These are phyloP conservation scores for Gaeumannomyces tritici DNA, from an alignment of 2,329 filamentous ascomycete species.

Conservation along the genomic window DNA sequence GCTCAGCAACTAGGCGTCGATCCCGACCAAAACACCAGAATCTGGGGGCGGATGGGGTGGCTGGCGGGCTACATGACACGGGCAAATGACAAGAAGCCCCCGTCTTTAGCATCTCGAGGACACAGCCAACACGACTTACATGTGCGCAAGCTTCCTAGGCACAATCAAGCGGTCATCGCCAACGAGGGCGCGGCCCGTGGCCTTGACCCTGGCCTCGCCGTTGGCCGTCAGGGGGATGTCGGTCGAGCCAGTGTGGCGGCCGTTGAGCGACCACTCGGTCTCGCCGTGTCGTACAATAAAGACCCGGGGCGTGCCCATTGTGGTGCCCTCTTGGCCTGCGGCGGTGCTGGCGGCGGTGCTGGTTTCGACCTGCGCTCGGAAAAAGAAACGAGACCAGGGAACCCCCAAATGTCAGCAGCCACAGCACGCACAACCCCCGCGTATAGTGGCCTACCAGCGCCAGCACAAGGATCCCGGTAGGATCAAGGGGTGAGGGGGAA, in stretches of 20 bases:
- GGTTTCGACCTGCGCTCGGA: neutral
- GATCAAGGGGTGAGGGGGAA: too few relatives aligned
- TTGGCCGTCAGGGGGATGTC: constrained; percentile 78
- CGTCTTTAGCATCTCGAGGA: too few relatives aligned
- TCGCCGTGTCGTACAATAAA: constrained; percentile 87
- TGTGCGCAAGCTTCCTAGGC: constrained; percentile 69
- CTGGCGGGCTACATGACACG: too few relatives aligned
- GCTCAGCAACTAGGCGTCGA: too few relatives aligned
- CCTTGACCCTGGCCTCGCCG: constrained; percentile 65
- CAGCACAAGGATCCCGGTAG: too few relatives aligned
- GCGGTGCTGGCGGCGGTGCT: neutral
- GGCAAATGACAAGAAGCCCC: too few relatives aligned
- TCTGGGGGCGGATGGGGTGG: too few relatives aligned
- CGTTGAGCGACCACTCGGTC: constrained; percentile 83
- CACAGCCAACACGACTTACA: constrained; percentile 42
- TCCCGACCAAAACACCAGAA: too few relatives aligned
- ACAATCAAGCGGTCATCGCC: constrained; percentile 79
- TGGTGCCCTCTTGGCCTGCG: constrained; percentile 3
- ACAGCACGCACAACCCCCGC: too few relatives aligned
- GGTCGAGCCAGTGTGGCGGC: constrained; percentile 73
- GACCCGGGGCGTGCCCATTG: constrained; percentile 53
- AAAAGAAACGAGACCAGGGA: too few relatives aligned
- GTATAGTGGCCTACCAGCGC: too few relatives aligned
- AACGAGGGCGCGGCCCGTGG: constrained; percentile 75
- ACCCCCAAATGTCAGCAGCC: too few relatives aligned